Evolutionary conservation across 768 basidiomycete genomes (phyloP), one percentile per base, ranked within the genome.

Genomic region (Podaxis mareebaensis): DNA sequence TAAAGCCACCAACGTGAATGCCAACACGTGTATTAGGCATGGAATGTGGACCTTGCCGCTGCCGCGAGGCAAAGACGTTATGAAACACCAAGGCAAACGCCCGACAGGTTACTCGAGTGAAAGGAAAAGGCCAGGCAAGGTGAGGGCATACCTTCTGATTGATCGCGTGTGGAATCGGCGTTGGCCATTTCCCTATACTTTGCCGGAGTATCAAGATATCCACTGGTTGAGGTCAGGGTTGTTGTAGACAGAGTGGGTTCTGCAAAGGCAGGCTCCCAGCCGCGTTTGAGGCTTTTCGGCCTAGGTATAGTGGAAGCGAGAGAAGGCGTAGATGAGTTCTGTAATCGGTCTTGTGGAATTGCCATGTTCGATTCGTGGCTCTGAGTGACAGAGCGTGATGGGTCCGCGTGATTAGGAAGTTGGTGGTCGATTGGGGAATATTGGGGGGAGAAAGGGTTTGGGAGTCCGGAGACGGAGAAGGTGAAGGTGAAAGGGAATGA

Each of bases 401-500:
- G 15, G n/a, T 46, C 20, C 44, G 44, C 20, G n/a, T 46, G 44
- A 46, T 46, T 12, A 70, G 63, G 68, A 66, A 46, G 64, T 53
- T 60, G 68, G 67, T 59, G 66, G 65, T 64, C 67, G 61, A 57
- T 53, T 67, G 54, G 64, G 33, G 33, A 33, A 33, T 33, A 33
- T 33, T 33, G 33, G 33, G 33, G 33, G 65, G 65, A 64, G 74
- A 92, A 92, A 8, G 90, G 90, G 68, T 91, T 91, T 26, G 79
- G 73, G 58, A 90, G 69, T 5, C 88, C 89, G 4, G 90, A 87
- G 12, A 89, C 84, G 39, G 80, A 72, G 64, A 91, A 79, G 15
- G 73, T 83, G 78, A 92, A 92, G 56, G 89, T 90, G 71, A 92
- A 92, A 12, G 89, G 83, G 68, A 91, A 91, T 3, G 78, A 66